phyloP scores from a whole-genome alignment of 2,329 filamentous ascomycete genomes.

The Penicillium sp. region DNA sequence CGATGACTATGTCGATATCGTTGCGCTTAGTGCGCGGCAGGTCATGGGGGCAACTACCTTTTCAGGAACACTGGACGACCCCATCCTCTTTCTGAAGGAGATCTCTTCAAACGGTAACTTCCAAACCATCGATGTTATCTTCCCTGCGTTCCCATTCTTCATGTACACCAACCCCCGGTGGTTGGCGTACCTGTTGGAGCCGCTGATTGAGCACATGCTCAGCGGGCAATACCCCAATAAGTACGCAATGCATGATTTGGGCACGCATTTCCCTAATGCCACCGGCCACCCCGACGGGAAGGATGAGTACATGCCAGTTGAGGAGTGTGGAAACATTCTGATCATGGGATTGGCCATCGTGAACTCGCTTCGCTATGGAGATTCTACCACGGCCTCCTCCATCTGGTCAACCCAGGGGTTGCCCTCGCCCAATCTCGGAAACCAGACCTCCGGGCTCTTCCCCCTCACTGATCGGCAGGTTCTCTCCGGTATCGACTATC shows the following conservation, averaged over 20 bases:
- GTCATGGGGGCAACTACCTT: slow-evolving; percentile 75
- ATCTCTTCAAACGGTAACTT: slow-evolving; percentile 82
- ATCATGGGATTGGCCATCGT: slow-evolving; percentile 76
- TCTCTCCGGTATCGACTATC: slow-evolving; percentile 52
- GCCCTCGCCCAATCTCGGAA: slow-evolving; percentile 21
- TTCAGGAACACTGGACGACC: slow-evolving; percentile 65
- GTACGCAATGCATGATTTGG: slow-evolving; percentile 54
- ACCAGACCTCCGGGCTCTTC: slow-evolving; percentile 38
- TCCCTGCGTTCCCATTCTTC: slow-evolving; percentile 82
- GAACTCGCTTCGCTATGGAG: slow-evolving; percentile 66
- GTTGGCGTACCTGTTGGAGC: slow-evolving; percentile 75
- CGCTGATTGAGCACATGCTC: slow-evolving; percentile 74
- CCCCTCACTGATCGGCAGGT: slow-evolving; percentile 49
- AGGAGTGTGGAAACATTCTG: slow-evolving; percentile 67
- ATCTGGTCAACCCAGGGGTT: slow-evolving; percentile 51
- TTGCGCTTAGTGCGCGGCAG: slow-evolving; percentile 72
- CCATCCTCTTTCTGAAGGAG: slow-evolving; percentile 77
- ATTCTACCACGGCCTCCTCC: slow-evolving; percentile 55
- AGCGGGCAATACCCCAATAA: slow-evolving; percentile 78
- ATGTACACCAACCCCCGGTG: slow-evolving; percentile 78
- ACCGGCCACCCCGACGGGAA: slow-evolving; percentile 52
- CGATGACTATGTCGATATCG: slow-evolving; percentile 71
- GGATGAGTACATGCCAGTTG: slow-evolving; percentile 57
- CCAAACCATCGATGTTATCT: slow-evolving; percentile 84
- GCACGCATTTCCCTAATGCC: slow-evolving; percentile 53